Evolutionary conservation across 495 filamentous ascomycete species (phyloP).

Genomic region (Neurospora tetraspora): DNA sequence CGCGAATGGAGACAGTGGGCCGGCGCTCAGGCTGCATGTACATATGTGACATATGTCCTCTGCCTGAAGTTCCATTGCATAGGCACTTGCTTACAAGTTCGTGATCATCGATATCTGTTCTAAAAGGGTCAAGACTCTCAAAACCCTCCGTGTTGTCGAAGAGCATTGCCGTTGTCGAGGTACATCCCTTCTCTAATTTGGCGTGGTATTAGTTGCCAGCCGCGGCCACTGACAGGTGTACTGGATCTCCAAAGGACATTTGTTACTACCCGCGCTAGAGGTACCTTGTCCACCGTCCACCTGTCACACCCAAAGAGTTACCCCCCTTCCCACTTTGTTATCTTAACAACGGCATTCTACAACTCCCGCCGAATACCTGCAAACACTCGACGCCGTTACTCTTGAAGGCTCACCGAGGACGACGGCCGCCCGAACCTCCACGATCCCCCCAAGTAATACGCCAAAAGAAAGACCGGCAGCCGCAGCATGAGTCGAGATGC

Average conservation of each 20-base stretch:
- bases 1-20: background rate
- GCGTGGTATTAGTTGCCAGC: background rate
- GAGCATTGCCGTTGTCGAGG: background rate
- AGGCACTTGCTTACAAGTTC: background rate
- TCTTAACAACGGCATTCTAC: background rate
- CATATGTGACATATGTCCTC: background rate
- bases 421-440: background rate
- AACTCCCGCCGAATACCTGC: background rate
- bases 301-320: background rate
- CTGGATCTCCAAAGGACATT: background rate
- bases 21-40: background rate
- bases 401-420: background rate
- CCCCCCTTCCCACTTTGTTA: background rate
- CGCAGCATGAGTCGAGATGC: constrained; percentile 38
- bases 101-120: background rate
- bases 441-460: background rate
- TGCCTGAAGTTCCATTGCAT: background rate
- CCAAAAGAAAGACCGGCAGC: background rate
- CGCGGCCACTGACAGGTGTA: background rate
- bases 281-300: background rate
- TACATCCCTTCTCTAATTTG: background rate
- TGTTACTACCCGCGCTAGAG: background rate
- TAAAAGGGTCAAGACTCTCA: background rate
- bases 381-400: background rate
- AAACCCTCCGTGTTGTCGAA: background rate